Conservation (phyloP, 2,329 filamentous ascomycete species). For the Trichoderma lentiforme region DNA sequence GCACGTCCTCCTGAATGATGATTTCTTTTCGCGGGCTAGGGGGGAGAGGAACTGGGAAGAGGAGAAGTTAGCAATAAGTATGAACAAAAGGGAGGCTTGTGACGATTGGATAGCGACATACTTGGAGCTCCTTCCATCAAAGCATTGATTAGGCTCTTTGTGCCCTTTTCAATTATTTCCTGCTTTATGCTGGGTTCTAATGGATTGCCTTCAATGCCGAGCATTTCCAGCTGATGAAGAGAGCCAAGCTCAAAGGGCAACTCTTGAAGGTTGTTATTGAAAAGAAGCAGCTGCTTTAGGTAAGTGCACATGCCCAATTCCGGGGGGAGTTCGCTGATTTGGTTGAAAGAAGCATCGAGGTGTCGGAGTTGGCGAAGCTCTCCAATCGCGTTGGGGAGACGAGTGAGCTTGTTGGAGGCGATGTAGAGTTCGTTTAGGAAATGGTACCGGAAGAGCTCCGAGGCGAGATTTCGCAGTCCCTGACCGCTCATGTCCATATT, state of each 20-base stretch:
- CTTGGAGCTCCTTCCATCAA: slow-evolving; percentile 82
- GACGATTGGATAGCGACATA: slow-evolving; percentile 45
- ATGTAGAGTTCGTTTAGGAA: slow-evolving; percentile 93
- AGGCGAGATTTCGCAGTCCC: slow-evolving; percentile 77
- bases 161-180: slow-evolving; percentile 82
- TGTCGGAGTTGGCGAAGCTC: slow-evolving; percentile 75
- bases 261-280: slow-evolving; percentile 82
- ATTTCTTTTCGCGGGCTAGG: slow-evolving; percentile 75
- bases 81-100: neutral
- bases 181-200: slow-evolving; percentile 72
- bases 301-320: slow-evolving; percentile 98
- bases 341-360: slow-evolving; percentile 86
- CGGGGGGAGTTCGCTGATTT: slow-evolving; percentile 74
- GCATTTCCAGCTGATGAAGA: slow-evolving; percentile 79
- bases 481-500: slow-evolving; percentile 96
- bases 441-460: slow-evolving; percentile 77
- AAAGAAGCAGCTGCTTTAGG: slow-evolving; percentile 78
- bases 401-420: slow-evolving; percentile 83
- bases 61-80: slow-evolving; percentile 24
- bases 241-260: slow-evolving; percentile 86
- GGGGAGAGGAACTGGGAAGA: slow-evolving; percentile 64
- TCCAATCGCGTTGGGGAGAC: slow-evolving; percentile 77
- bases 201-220: slow-evolving; percentile 91
- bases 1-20: slow-evolving; percentile 67
- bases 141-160: slow-evolving; percentile 76